Conservation (phyloP, 2,329 filamentous ascomycete species). For the Geoglossum cookeanum region DNA sequence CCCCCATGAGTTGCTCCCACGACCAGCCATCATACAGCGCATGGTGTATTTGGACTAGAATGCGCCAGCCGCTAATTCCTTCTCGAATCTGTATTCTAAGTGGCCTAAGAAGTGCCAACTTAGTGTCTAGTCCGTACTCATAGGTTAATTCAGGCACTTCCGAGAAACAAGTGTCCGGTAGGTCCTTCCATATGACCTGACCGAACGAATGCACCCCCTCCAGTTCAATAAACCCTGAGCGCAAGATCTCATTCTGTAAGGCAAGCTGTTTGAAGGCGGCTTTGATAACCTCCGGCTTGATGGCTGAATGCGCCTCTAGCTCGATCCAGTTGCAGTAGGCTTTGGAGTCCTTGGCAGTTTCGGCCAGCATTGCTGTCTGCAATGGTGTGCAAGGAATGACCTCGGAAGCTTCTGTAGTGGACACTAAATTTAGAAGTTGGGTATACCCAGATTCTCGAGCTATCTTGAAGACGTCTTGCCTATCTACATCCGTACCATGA, state of each 20-base stretch:
- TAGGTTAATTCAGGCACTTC: slow-evolving; percentile 23
- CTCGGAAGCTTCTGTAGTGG: slow-evolving; percentile 12
- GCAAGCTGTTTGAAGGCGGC: slow-evolving; percentile 32
- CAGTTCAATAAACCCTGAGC: slow-evolving; percentile 51
- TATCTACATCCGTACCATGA: neutral
- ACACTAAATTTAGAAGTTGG: neutral
- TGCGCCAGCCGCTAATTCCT: slow-evolving; percentile 10
- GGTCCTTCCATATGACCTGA: slow-evolving; percentile 42
- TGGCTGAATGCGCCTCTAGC: slow-evolving; percentile 30
- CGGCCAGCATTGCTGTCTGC: slow-evolving; percentile 62
- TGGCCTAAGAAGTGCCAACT: slow-evolving; percentile 34
- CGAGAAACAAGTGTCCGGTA: slow-evolving; percentile 28
- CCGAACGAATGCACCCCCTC: slow-evolving; percentile 28
- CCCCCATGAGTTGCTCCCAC: slow-evolving; percentile 50
- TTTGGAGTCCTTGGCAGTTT: slow-evolving; percentile 39
- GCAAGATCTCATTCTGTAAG: slow-evolving; percentile 43
- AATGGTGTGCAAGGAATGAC: slow-evolving; percentile 48
- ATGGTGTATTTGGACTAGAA: slow-evolving; percentile 51
- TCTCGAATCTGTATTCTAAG: slow-evolving; percentile 38
- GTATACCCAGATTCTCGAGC: neutral
- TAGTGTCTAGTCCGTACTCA: slow-evolving; percentile 18
- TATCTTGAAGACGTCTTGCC: neutral
- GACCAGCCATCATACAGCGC: slow-evolving; percentile 91
- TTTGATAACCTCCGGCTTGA: slow-evolving; percentile 21
- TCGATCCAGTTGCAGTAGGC: slow-evolving; percentile 67